Evolutionary conservation across 2,329 filamentous ascomycete species (phyloP).

Genomic region (Plectosphaerella sp.): DNA sequence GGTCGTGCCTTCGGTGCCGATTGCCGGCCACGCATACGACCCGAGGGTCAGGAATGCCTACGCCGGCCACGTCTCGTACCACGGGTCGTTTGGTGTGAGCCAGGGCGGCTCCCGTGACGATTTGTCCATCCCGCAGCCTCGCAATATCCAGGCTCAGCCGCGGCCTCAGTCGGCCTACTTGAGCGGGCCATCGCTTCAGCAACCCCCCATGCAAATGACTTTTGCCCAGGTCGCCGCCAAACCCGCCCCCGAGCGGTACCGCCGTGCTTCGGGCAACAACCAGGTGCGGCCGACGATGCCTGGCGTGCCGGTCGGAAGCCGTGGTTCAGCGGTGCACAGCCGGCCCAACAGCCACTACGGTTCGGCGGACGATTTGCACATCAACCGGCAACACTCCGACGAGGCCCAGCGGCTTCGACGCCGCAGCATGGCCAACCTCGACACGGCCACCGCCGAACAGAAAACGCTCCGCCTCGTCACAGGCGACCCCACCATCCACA

Average conservation of each 20-base stretch:
- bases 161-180: slow-evolving; percentile 39
- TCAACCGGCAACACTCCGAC: slow-evolving; percentile 50
- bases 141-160: slow-evolving; percentile 32
- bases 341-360: slow-evolving; percentile 51
- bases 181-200: slow-evolving; percentile 31
- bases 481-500: slow-evolving; percentile 23
- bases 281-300: slow-evolving; percentile 12
- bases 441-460: slow-evolving; percentile 34
- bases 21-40: slow-evolving; percentile 26
- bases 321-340: slow-evolving; percentile 30
- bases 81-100: slow-evolving; percentile 26
- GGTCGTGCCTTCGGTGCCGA: slow-evolving; percentile 33
- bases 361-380: slow-evolving; percentile 60
- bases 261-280: slow-evolving; percentile 54
- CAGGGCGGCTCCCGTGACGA: slow-evolving; percentile 48
- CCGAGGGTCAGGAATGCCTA: slow-evolving; percentile 13
- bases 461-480: slow-evolving; percentile 34
- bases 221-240: slow-evolving; percentile 59
- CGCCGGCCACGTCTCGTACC: slow-evolving; percentile 22
- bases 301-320: slow-evolving; percentile 17
- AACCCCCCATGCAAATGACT: slow-evolving; percentile 39
- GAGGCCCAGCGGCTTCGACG: slow-evolving; percentile 76
- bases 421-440: slow-evolving; percentile 71
- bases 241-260: slow-evolving; percentile 77
- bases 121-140: slow-evolving; percentile 36